Evolutionary conservation across 1,284 basidiomycete genomes (phyloP).

Genomic region (Puccinia hordei): DNA sequence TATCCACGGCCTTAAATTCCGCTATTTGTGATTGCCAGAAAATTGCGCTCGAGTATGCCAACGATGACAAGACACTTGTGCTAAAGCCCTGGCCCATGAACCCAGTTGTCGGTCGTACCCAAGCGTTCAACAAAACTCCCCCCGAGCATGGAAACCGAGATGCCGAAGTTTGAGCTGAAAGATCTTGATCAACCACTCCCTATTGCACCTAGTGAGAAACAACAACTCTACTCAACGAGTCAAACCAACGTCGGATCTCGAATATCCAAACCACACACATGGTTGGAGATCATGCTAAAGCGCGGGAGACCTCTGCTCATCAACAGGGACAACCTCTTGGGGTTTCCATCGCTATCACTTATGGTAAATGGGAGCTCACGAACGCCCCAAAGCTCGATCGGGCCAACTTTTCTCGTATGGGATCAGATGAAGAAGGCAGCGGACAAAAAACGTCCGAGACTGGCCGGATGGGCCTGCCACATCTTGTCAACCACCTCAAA

Average conservation of each 20-base stretch:
- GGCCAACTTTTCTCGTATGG: neutral
- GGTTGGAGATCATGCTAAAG: neutral
- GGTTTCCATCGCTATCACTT: neutral
- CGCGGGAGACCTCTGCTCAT: neutral
- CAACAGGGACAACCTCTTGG: neutral
- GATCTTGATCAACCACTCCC: neutral
- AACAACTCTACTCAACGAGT: neutral
- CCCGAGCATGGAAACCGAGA: neutral
- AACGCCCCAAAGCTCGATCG: neutral
- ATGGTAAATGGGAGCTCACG: neutral
- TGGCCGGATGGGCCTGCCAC: too few species aligned
- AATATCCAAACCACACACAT: neutral
- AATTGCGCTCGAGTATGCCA: slow-evolving; percentile 81
- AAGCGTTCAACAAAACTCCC: slow-evolving; percentile 4
- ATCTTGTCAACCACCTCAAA: neutral
- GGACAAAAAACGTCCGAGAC: neutral
- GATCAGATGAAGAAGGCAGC: neutral
- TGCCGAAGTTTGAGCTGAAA: neutral
- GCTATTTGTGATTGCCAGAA: slow-evolving; percentile 79
- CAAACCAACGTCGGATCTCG: neutral
- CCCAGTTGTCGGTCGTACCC: slow-evolving; percentile 18
- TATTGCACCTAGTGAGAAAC: neutral
- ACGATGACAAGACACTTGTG: slow-evolving; percentile 77
- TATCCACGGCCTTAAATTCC: slow-evolving; percentile 83
- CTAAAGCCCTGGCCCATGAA: slow-evolving; percentile 60